Percentiles rank a stretch among this genome's conserved stretches.
These are phyloP conservation scores for Beauveria caledonica DNA, from an alignment of 2,329 filamentous ascomycete genomes.

Conservation along the genomic window DNA sequence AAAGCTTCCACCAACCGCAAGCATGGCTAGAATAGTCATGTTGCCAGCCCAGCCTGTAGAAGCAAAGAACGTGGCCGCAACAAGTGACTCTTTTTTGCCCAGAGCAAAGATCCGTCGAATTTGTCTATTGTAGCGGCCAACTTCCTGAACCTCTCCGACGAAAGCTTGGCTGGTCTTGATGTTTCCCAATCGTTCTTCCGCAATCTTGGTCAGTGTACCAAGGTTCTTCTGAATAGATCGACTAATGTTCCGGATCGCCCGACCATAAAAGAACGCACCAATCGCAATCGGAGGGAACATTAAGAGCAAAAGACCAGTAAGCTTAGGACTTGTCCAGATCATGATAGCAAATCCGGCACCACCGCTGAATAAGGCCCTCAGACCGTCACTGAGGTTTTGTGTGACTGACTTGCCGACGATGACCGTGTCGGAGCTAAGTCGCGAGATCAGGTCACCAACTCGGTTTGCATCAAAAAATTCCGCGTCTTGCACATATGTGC, in stretches of 20 bases:
- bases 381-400: slow-evolving; percentile 93
- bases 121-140: slow-evolving; percentile 84
- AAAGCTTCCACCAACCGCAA: slow-evolving; percentile 85
- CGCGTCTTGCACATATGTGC: slow-evolving; percentile 93
- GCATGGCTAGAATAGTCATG: slow-evolving; percentile 85
- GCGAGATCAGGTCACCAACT: slow-evolving; percentile 91
- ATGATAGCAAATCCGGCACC: slow-evolving; percentile 84
- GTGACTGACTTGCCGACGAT: slow-evolving; percentile 98
- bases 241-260: slow-evolving; percentile 80
- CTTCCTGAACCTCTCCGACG: slow-evolving; percentile 84
- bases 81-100: slow-evolving; percentile 76
- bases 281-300: slow-evolving; percentile 88
- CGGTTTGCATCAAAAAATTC: slow-evolving; percentile 99
- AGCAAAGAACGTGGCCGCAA: slow-evolving; percentile 83
- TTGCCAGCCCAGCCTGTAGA: slow-evolving; percentile 89
- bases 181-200: slow-evolving; percentile 94
- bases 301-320: slow-evolving; percentile 77
- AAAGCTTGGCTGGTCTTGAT: slow-evolving; percentile 96
- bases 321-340: slow-evolving; percentile 88
- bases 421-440: slow-evolving; percentile 90
- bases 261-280: slow-evolving; percentile 85
- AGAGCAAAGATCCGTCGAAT: slow-evolving; percentile 86
- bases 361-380: slow-evolving; percentile 83
- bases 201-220: slow-evolving; percentile 89
- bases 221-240: slow-evolving; percentile 90